phyloP scores from a whole-genome alignment of 331 rosid species.

The Malus hybrid region DNA sequence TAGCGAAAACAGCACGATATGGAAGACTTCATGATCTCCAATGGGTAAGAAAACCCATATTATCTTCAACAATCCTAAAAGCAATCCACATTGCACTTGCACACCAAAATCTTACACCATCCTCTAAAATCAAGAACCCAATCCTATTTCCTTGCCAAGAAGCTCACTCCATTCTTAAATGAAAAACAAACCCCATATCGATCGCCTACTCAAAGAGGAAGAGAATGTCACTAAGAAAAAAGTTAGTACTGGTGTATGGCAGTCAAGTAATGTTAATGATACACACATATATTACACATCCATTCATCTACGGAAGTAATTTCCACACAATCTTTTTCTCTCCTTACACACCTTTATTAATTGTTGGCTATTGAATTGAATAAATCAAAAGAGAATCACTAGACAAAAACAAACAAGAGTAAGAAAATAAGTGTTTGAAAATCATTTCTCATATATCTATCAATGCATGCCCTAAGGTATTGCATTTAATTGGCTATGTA shows the following conservation, averaged over 20 bases:
- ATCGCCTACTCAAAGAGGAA: slow-evolving; percentile 21
- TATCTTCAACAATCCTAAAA: neutral
- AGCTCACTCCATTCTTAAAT: slow-evolving; percentile 24
- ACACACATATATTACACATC: too few relatives aligned
- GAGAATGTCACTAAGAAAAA: slow-evolving; percentile 28
- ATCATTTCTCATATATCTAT: neutral
- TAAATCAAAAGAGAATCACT: too few relatives aligned
- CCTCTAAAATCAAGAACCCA: slow-evolving; percentile 5
- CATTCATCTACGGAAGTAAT: too few relatives aligned
- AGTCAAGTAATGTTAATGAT: too few relatives aligned
- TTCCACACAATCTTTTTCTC: neutral
- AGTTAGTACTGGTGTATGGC: neutral
- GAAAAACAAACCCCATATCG: slow-evolving; percentile 21
- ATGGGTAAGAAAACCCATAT: slow-evolving; percentile 12
- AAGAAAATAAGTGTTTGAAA: neutral
- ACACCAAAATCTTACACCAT: slow-evolving; percentile 14
- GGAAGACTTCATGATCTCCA: slow-evolving; percentile 21
- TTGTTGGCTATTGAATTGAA: too few relatives aligned
- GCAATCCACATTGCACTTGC: slow-evolving; percentile 8
- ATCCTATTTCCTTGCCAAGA: slow-evolving; percentile 23
- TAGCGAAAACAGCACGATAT: slow-evolving; percentile 13
- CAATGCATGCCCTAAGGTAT: slow-evolving; percentile 29
- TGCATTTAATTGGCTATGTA: slow-evolving; percentile 23
- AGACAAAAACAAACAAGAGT: neutral
- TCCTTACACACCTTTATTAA: neutral